Evolutionary conservation across 2,329 filamentous ascomycete genomes (phyloP), one percentile per base, ranked within the genome.

Genomic region (Diaporthe sp.): DNA sequence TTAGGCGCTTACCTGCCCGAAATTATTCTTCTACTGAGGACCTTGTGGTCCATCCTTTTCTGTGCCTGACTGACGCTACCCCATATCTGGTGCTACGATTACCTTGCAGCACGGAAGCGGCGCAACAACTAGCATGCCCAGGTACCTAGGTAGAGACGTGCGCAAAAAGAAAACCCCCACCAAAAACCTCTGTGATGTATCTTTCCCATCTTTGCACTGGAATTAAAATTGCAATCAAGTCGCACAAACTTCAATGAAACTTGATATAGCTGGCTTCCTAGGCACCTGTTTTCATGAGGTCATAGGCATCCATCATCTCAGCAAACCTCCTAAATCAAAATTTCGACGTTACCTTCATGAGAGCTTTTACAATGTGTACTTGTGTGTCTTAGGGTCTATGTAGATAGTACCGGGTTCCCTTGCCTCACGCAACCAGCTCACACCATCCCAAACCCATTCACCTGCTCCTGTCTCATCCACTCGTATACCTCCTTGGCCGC

Each of bases 401-500:
- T 10, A 25, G 45, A 6, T 50, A 50, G 19, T 50, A 7, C 5
- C 45, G 45, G 45, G n/a, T n/a, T 25, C 45, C 45, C 45, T n/a
- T 22, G n/a, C n/a, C 45, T 45, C 45, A 50, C 45, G n/a, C 22
- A 6, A 19, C 45, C 45, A 50, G 9, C 12, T 50, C 45, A 50
- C 45, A n/a, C 30, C 33, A 60, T 40, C 6, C 57, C 57, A 12
- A 22, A 60, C 13, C 57, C 57, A 5, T 22, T 38, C 8, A 60
- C 19, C 22, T 38, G 22, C 40, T 61, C 57, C 4, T 42, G 4
- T 33, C n/a, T 57, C 64, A 68, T 70, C 72, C 54, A 75, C 30
- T 74, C 73, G 64, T 78, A 78, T n/a, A 78, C 75, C 69, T 77
- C 70, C n/a, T 76, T 73, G 15, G 75, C 76, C 3, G 78, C 78